phyloP scores from a whole-genome alignment of 2,329 filamentous ascomycete species.

The Cladophialophora immunda region DNA sequence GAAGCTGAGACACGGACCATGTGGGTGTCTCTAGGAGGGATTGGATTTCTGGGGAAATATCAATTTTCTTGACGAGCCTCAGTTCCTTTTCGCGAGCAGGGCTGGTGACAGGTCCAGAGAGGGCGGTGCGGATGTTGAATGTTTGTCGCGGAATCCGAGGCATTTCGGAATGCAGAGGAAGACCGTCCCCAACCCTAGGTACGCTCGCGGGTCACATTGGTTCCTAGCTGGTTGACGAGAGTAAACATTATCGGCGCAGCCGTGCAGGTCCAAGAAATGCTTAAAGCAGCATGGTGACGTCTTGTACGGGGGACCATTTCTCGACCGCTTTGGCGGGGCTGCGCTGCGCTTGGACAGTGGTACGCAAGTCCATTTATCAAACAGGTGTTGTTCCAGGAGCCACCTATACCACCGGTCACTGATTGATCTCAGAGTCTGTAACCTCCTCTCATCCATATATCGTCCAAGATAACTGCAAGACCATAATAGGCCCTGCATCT shows the following conservation, averaged over 20 bases:
- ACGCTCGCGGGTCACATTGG: background rate
- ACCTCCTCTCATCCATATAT: background rate
- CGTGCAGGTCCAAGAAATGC: background rate
- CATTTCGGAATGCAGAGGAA: conserved; percentile 16
- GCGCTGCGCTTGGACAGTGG: background rate
- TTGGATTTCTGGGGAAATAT: conserved; percentile 35
- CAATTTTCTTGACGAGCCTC: conserved; percentile 30
- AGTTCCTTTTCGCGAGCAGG: conserved; percentile 21
- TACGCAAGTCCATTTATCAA: background rate
- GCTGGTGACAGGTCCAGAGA: conserved; percentile 23
- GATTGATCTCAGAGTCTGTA: background rate
- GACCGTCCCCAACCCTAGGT: background rate
- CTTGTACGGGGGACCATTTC: background rate
- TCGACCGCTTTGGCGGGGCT: conserved; percentile 1
- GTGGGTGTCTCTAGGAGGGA: conserved; percentile 72
- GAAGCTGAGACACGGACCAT: conserved; percentile 83
- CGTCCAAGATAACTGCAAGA: background rate
- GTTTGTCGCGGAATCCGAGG: conserved; percentile 25
- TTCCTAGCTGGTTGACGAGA: background rate
- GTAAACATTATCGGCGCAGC: background rate
- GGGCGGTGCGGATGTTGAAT: conserved; percentile 25
- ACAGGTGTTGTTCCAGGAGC: conserved; percentile 1
- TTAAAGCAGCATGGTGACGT: conserved; percentile 22
- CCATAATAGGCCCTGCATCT: background rate
- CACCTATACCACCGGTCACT: background rate